phyloP scores from a whole-genome alignment of 345 rosid genomes.

The Zanthoxylum bungeanum region DNA sequence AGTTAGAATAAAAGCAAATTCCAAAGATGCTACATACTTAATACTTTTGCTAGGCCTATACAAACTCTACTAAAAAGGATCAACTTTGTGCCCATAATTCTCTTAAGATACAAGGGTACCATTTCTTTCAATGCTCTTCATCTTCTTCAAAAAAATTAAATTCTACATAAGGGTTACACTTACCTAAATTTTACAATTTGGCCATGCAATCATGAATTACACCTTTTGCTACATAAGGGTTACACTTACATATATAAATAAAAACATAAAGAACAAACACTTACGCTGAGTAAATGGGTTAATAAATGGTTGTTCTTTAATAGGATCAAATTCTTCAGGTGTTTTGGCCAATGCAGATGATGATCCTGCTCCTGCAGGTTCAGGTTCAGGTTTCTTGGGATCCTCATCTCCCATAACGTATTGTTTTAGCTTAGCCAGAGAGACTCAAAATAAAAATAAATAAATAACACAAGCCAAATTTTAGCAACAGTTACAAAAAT shows the following conservation, averaged over 20 bases:
- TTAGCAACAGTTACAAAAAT: background rate
- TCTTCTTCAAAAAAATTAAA: too few species aligned
- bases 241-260: background rate
- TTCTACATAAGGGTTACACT: too few species aligned
- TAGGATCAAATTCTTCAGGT: slow-evolving; percentile 10
- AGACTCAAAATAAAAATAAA: background rate
- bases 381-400: slow-evolving; percentile 17
- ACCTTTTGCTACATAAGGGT: background rate
- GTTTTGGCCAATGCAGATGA: slow-evolving; percentile 8
- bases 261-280: background rate
- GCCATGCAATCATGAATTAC: background rate
- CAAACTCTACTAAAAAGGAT: background rate
- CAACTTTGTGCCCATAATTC: background rate
- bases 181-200: background rate
- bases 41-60: too few species aligned
- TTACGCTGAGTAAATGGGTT: slow-evolving; percentile 25
- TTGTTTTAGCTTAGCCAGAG: slow-evolving; percentile 28
- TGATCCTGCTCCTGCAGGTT: slow-evolving; percentile 2
- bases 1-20: background rate
- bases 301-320: slow-evolving; percentile 14
- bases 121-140: background rate
- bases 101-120: background rate
- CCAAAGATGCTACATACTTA: too few species aligned
- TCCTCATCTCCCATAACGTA: slow-evolving; percentile 38
- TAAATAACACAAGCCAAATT: background rate